Percentiles rank a stretch among this genome's conserved stretches.
Evolutionary conservation across 495 filamentous ascomycete genomes (phyloP).

Genomic region (Penicillium goetzii): DNA sequence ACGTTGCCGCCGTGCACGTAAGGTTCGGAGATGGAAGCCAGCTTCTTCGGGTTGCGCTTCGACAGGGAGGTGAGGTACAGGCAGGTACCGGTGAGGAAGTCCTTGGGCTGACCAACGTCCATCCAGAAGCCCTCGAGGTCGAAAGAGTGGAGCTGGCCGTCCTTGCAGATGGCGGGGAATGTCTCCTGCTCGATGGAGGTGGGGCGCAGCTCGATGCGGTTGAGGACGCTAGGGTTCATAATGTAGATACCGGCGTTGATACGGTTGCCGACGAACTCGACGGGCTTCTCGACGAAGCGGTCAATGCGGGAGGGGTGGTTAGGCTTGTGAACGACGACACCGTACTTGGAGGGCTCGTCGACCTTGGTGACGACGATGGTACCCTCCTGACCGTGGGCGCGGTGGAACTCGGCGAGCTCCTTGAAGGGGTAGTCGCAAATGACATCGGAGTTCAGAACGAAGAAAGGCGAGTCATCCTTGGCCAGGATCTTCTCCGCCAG

Average conservation of each 20-base stretch:
- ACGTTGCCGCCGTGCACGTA: constrained; percentile 96
- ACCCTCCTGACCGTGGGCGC: constrained; percentile 88
- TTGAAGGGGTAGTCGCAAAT: constrained; percentile 98
- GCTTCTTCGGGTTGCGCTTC: constrained; percentile 87
- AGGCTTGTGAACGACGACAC: constrained; percentile 98
- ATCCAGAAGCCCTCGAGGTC: constrained; percentile 99
- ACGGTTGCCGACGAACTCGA: constrained; percentile 98
- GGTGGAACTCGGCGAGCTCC: constrained; percentile 86
- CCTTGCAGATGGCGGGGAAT: constrained; percentile 91
- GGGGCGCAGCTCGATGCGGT: constrained; percentile 92
- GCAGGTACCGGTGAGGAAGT: constrained; percentile 96
- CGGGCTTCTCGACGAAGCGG: constrained; percentile 99
- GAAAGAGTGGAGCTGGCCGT: constrained; percentile 94
- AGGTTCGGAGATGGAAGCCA: constrained; percentile 72
- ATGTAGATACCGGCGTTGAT: constrained; percentile 99
- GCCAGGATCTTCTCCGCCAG: constrained; percentile 90
- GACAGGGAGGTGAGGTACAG: constrained; percentile 92
- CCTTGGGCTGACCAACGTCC: constrained; percentile 99
- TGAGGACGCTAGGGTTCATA: constrained; percentile 87
- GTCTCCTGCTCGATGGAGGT: constrained; percentile 99
- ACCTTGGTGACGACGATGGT: constrained; percentile 99
- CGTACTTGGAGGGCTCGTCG: constrained; percentile 98
- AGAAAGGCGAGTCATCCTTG: constrained; percentile 94
- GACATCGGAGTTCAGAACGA: constrained; percentile 98
- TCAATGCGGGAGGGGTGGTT: constrained; percentile 91